Base-by-base conservation (phyloP, 257 asterid genomes). In the Ajuga chamaepitys region DNA sequence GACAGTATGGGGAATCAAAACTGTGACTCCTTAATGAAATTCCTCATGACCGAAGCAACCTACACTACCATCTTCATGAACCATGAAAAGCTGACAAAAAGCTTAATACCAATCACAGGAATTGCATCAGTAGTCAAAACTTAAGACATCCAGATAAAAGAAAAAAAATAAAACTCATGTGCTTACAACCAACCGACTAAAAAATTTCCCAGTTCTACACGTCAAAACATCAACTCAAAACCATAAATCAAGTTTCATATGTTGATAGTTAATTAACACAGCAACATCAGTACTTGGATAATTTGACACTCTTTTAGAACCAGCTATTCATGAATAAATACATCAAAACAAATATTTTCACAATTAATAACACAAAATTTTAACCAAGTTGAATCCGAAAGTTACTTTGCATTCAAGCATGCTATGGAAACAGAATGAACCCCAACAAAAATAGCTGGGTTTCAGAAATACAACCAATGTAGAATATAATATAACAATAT, bases 11-110 rank as follows among this genome's bases (percentile, higher is more conserved):
- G 62, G 25, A 40, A 68, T 44, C 24, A 24, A 28, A 0, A 45
- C 28, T 10, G 7, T 57, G 58, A 24, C 55, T n/a, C 22, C 8
- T 3, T 34, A 32, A 38, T 46, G 45, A 42, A 42, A 64, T 55
- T 35, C 47, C 35, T 35, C 25, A 38, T 5, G 57, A 42, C 40
- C 22, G 30, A 74, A 30, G 45, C 51, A 2, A 47, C 52, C 62
- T 21, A 20, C 28, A 25, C 38, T 40, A 17, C 63, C 68, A 62
- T 44, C 40, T 57, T 64, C 59, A 70, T 7, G 50, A 58, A 34
- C 55, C 25, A 22, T 16, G 48, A 42, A 58, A 45, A 16, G 38
- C 22, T 26, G 35, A 55, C 7, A 30, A 45, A 6, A 57, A 37
- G 58, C 28, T 41, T 17, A 64, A 58, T 9, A 42, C 3, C 25